Base-by-base conservation (phyloP, 2,329 filamentous ascomycete species). In the Sarocladium brachiariae region DNA sequence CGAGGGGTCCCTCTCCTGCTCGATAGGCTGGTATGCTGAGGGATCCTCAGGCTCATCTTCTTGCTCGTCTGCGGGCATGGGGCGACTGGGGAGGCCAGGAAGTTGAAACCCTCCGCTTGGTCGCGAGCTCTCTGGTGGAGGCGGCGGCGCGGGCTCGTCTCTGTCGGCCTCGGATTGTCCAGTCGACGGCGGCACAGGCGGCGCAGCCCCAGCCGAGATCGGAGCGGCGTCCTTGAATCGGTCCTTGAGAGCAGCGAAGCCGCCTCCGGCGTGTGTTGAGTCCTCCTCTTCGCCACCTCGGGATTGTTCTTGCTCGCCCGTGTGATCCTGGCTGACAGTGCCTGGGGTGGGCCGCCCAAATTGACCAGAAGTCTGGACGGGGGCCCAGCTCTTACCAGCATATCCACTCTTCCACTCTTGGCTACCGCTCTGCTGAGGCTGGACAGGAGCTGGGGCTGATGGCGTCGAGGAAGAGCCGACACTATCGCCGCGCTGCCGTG, bases 341-440 rank as follows among this genome's bases (percentile, higher is more conserved):
- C 75, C 75, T 31, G 72, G 55, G 8, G 76, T 72, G 52, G 81
- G 82, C 51, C 83, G 84, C 16, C 85, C 84, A 50, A 83, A 91
- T 51, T 80, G 76, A 9, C 79, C 80, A 21, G 66, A 55, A 10
- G 86, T 89, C 60, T 90, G 82, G 25, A 96, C 89, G 2, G 90
- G 72, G 23, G 82, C 89, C 92, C 92, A 97, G 30, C 81, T 85
- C 74, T 96, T 97, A 54, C 92, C 92, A 46, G 76, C 74, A 65
- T 96, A 96, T 16, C 89, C 87, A 66, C 90, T 96, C 76, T 92
- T 90, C 91, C 91, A 96, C 53, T 89, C 84, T 10, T 51, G 63
- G 52, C 75, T 76, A 54, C 87, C 89, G 61, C 87, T 95, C 62
- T 77, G 75, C 65, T 96, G 89, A 48, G 77, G 74, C 48, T 74